Evolutionary conservation across 192 early-diverging fungal species (phyloP).

Genomic region (Podila horticola): DNA sequence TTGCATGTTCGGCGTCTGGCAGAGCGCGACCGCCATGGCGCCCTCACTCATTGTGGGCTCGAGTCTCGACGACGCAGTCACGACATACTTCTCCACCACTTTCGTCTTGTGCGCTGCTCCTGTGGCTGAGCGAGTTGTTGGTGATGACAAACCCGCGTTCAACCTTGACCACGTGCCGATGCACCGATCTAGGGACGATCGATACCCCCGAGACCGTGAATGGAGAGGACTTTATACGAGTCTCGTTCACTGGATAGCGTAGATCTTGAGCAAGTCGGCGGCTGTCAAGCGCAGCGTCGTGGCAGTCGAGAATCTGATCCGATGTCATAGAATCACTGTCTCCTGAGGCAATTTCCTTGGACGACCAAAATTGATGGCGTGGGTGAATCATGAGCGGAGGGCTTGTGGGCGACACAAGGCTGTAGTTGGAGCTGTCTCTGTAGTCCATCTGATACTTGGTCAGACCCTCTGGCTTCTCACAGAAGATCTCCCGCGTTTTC

Average conservation of each 20-base stretch:
- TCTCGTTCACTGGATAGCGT: neutral
- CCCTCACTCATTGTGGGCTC: neutral
- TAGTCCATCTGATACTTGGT: neutral
- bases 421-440: neutral
- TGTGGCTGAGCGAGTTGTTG: neutral
- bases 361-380: too few relatives aligned
- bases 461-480: neutral
- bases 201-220: neutral
- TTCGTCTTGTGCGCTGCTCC: too few relatives aligned
- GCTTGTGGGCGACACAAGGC: neutral
- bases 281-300: too few relatives aligned
- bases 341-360: too few relatives aligned
- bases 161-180: neutral
- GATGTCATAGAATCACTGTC: too few relatives aligned
- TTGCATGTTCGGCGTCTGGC: neutral
- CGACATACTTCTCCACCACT: too few relatives aligned
- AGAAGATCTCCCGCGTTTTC: neutral
- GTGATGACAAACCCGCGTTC: neutral
- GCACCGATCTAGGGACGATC: neutral
- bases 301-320: too few relatives aligned
- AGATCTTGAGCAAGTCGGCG: too few relatives aligned
- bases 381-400: neutral
- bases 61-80: too few relatives aligned
- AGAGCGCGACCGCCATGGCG: neutral
- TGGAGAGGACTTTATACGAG: neutral